Evolutionary conservation across 2,329 filamentous ascomycete genomes (phyloP).

Genomic region (Trichoderma pleuroti): DNA sequence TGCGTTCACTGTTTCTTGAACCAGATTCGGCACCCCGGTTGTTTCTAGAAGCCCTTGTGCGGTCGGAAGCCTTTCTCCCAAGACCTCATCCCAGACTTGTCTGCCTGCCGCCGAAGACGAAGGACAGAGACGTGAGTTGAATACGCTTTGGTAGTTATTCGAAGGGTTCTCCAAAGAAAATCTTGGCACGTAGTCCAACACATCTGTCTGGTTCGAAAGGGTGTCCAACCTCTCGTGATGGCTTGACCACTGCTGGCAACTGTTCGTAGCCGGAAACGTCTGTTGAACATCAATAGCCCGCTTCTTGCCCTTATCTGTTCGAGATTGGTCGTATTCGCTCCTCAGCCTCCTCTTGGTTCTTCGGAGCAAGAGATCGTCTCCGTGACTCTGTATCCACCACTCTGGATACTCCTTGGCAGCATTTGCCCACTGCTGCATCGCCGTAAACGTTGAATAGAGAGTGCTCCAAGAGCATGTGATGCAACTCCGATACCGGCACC

Average conservation of each 20-base stretch:
- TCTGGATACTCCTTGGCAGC: background rate
- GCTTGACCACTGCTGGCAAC: background rate
- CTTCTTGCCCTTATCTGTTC: background rate
- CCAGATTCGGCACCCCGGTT: too few relatives aligned
- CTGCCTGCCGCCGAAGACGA: background rate
- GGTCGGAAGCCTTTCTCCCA: background rate
- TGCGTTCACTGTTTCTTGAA: background rate
- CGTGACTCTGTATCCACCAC: background rate
- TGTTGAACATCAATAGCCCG: background rate
- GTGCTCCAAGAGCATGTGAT: background rate
- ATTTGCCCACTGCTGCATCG: background rate
- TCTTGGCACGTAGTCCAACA: background rate
- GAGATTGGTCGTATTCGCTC: background rate
- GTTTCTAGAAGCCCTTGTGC: background rate
- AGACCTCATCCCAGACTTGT: background rate
- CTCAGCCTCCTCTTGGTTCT: background rate
- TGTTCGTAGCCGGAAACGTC: background rate
- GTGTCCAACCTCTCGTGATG: background rate
- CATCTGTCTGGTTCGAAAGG: background rate
- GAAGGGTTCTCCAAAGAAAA: background rate
- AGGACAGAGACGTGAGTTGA: background rate
- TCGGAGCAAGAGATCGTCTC: background rate
- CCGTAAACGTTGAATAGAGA: background rate
- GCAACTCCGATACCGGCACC: background rate
- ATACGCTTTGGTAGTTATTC: background rate